Evolutionary conservation across 1,284 basidiomycete species (phyloP).

Genomic region (Puccinia coronata): DNA sequence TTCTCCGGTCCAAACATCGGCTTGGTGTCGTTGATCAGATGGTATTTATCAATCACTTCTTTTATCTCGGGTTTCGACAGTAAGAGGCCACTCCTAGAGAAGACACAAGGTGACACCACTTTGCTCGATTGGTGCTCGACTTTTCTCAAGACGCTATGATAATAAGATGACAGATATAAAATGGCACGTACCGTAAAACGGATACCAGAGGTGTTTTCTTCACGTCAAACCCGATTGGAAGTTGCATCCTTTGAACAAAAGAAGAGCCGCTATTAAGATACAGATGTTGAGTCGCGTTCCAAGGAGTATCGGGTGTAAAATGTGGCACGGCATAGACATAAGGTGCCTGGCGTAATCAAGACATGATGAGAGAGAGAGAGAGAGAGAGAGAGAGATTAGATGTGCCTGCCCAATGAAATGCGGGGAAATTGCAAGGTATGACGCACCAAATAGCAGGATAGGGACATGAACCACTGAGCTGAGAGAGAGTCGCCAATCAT

Average conservation of each 20-base stretch:
- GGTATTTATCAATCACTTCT: constrained; percentile 21
- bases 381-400: not conserved
- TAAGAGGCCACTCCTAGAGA: constrained; percentile 33
- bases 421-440: not conserved
- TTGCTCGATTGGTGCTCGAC: not conserved
- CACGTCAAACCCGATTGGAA: constrained; percentile 28
- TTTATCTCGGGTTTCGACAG: constrained; percentile 34
- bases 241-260: constrained; percentile 26
- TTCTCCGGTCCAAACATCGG: constrained; percentile 29
- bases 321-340: constrained; percentile 24
- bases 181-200: constrained; percentile 23
- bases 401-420: not conserved
- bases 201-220: constrained; percentile 39
- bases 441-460: constrained; percentile 44
- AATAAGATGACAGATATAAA: not conserved
- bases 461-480: constrained; percentile 47
- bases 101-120: not conserved
- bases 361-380: not conserved
- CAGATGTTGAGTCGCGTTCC: constrained; percentile 44
- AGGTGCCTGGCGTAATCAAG: not conserved
- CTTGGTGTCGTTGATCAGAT: constrained; percentile 28
- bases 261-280: constrained; percentile 32
- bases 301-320: constrained; percentile 24
- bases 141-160: no score
- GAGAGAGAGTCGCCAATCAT: constrained; percentile 43